Conservation (phyloP, 306 rosid species). For the Medicago arabica region DNA sequence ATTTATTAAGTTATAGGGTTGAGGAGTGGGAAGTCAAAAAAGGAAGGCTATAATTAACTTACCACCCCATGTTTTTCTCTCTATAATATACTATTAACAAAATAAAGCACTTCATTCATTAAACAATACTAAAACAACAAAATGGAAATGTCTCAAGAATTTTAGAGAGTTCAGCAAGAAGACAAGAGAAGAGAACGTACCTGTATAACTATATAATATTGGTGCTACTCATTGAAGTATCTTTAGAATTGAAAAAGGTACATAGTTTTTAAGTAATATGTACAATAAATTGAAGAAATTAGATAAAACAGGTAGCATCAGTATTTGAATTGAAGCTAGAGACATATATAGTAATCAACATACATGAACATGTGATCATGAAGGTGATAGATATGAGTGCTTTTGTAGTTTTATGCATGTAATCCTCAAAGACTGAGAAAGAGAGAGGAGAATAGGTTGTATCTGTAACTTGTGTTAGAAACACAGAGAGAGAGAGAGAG, state of each 20-base stretch:
- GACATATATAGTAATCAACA: constrained; percentile 12
- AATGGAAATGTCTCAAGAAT: constrained; percentile 27
- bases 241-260: constrained; percentile 37
- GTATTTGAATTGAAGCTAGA: constrained; percentile 37
- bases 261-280: constrained; percentile 36
- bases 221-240: constrained; percentile 20
- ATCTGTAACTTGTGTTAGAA: constrained; percentile 37
- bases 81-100: constrained; percentile 4
- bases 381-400: constrained; percentile 39
- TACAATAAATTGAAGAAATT: constrained; percentile 44
- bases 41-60: constrained; percentile 42
- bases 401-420: constrained; percentile 54
- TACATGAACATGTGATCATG: constrained; percentile 44
- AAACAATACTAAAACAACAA: constrained; percentile 13
- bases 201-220: constrained; percentile 29
- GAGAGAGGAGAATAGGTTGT: constrained; percentile 14
- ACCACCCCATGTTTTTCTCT: constrained; percentile 8
- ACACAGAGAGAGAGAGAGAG: constrained; percentile 45
- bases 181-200: constrained; percentile 52
- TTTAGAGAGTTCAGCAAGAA: constrained; percentile 23
- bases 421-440: constrained; percentile 44
- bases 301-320: constrained; percentile 42
- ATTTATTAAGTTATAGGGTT: constrained; percentile 15
- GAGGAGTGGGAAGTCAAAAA: constrained; percentile 49
- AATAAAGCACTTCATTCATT: constrained; percentile 32